A percentile compares a stretch with the other conserved stretches of the same genome.
Evolutionary conservation across 2,329 filamentous ascomycete species (phyloP).

Genomic region (Trichophyton mentagrophytes): DNA sequence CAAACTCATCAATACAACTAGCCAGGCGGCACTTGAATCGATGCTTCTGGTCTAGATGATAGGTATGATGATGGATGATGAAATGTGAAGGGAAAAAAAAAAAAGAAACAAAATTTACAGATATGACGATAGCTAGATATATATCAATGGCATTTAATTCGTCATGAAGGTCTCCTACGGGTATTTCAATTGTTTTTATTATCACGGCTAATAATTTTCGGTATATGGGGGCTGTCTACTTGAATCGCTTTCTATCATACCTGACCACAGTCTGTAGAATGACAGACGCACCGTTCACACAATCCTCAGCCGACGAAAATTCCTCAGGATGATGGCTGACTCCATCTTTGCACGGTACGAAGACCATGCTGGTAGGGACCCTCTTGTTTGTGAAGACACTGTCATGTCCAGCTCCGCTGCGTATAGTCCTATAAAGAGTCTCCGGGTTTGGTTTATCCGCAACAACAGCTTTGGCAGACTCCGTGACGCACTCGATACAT

Average conservation of each 20-base stretch:
- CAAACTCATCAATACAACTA: neutral
- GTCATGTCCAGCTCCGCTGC: constrained; percentile 53
- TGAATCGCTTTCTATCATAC: constrained; percentile 28
- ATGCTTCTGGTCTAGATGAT: neutral
- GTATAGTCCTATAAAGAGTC: constrained; percentile 41
- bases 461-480: constrained; percentile 46
- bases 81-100: neutral
- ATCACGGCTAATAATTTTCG: too few relatives aligned
- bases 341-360: constrained; percentile 51
- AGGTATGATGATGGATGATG: constrained; percentile 1
- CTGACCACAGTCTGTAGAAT: constrained; percentile 19
- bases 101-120: neutral
- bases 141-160: constrained; percentile 5
- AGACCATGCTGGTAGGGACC: constrained; percentile 55
- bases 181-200: neutral
- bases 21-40: neutral
- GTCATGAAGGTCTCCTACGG: neutral
- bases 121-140: constrained; percentile 4
- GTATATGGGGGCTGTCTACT: neutral
- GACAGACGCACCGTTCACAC: constrained; percentile 40
- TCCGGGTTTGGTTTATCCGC: constrained; percentile 35
- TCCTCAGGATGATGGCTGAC: constrained; percentile 53
- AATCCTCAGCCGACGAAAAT: constrained; percentile 49
- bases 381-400: constrained; percentile 48
- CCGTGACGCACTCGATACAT: constrained; percentile 53